phyloP scores from a whole-genome alignment of 306 rosid species.

The Delonix regia region DNA sequence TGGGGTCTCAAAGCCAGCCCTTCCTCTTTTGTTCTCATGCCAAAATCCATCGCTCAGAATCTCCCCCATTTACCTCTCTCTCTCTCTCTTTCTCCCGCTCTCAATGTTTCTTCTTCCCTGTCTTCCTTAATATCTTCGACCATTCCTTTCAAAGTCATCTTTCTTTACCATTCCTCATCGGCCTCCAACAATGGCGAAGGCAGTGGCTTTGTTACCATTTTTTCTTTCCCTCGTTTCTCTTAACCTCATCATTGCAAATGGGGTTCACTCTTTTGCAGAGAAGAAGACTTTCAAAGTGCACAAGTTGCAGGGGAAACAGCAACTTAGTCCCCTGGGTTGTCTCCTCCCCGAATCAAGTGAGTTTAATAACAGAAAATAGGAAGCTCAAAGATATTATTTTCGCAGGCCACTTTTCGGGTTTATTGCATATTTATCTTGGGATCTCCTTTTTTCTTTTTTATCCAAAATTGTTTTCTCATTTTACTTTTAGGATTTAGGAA shows the following conservation, averaged over 20 bases:
- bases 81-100: not conserved
- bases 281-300: constrained; percentile 52
- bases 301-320: constrained; percentile 35
- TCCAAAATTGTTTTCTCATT: constrained; percentile 35
- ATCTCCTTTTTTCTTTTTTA: constrained; percentile 39
- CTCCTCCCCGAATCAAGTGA: constrained; percentile 56
- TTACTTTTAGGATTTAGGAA: constrained; percentile 42
- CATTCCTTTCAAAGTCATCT: constrained; percentile 9
- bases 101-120: constrained; percentile 27
- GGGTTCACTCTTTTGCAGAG: constrained; percentile 37
- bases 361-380: constrained; percentile 25
- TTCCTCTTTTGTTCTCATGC: constrained; percentile 80
- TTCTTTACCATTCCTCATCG: constrained; percentile 24
- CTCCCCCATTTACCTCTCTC: constrained; percentile 43
- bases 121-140: constrained; percentile 28
- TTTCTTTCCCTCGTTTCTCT: constrained; percentile 40
- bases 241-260: constrained; percentile 49
- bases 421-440: constrained; percentile 40
- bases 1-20: constrained; percentile 79
- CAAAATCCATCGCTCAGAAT: constrained; percentile 74
- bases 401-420: constrained; percentile 18
- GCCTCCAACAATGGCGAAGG: constrained; percentile 42
- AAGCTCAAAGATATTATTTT: constrained; percentile 2
- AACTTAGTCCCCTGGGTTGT: constrained; percentile 29
- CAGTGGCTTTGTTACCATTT: constrained; percentile 27